phyloP scores from a whole-genome alignment of 257 asterid genomes.

The Nyctanthes arbortristis region DNA sequence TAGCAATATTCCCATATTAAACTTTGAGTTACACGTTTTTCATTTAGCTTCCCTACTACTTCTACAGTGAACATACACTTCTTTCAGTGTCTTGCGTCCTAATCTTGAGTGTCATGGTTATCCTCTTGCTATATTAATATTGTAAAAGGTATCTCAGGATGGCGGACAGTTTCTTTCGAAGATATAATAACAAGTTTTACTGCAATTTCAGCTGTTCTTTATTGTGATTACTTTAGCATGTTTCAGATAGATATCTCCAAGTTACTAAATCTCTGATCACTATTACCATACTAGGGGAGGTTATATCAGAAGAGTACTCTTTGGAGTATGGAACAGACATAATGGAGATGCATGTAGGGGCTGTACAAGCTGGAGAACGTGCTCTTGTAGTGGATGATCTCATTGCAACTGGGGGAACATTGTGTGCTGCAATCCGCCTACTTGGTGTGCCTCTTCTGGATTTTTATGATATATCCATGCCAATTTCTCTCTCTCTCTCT shows the following conservation, averaged over 20 bases:
- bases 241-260: conserved; percentile 4
- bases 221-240: conserved; percentile 7
- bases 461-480: no score
- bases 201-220: neutral
- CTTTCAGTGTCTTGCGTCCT: neutral
- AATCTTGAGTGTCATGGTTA: neutral
- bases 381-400: conserved; percentile 87
- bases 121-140: neutral
- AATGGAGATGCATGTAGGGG: conserved; percentile 98
- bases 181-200: neutral
- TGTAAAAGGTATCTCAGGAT: neutral
- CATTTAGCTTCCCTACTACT: neutral
- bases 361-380: conserved; percentile 86
- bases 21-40: neutral
- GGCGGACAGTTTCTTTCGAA: neutral
- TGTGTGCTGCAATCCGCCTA: conserved; percentile 79
- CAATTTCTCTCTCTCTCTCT: neutral
- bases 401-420: conserved; percentile 96
- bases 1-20: neutral
- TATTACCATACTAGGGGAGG: conserved; percentile 59
- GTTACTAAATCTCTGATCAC: neutral
- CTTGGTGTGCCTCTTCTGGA: conserved; percentile 53
- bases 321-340: conserved; percentile 91
- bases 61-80: neutral
- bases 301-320: conserved; percentile 91